A percentile compares a stretch with the other conserved stretches of the same genome.
These are phyloP conservation scores for Populus hybrid DNA, from an alignment of 441 rosid genomes.

Conservation along the genomic window DNA sequence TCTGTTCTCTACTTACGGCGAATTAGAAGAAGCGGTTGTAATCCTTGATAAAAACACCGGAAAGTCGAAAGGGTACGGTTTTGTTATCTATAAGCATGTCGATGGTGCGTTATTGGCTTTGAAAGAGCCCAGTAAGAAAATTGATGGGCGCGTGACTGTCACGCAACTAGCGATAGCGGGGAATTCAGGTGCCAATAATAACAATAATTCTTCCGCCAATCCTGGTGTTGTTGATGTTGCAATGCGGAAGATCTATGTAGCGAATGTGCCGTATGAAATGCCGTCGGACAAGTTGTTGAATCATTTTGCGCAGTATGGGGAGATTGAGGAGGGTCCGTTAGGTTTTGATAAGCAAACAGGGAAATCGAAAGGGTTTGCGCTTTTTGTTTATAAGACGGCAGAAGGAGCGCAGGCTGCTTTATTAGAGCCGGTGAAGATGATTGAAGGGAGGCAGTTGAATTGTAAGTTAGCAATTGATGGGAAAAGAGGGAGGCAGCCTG, in stretches of 20 bases:
- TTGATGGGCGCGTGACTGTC: slow-evolving; percentile 66
- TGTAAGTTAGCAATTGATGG: slow-evolving; percentile 74
- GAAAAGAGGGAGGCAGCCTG: slow-evolving; percentile 48
- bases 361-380: slow-evolving; percentile 67
- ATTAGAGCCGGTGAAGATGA: slow-evolving; percentile 58
- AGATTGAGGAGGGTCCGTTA: slow-evolving; percentile 82
- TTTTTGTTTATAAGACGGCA: slow-evolving; percentile 72
- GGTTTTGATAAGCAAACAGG: slow-evolving; percentile 87
- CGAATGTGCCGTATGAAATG: slow-evolving; percentile 65
- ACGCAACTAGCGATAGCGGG: slow-evolving; percentile 76
- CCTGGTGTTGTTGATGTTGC: slow-evolving; percentile 29
- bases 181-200: slow-evolving; percentile 34
- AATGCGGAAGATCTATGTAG: slow-evolving; percentile 77
- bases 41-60: slow-evolving; percentile 64
- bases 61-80: slow-evolving; percentile 76
- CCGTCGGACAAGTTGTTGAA: slow-evolving; percentile 58
- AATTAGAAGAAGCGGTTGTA: slow-evolving; percentile 71
- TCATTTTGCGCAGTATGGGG: slow-evolving; percentile 61
- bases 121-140: slow-evolving; percentile 75
- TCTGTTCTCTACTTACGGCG: slow-evolving; percentile 63
- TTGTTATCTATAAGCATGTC: slow-evolving; percentile 59
- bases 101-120: slow-evolving; percentile 68
- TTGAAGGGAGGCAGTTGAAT: slow-evolving; percentile 65
- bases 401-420: slow-evolving; percentile 77
- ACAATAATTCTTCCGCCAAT: slow-evolving; percentile 26